Percentiles rank a stretch among this genome's conserved stretches.
These are phyloP conservation scores for Kwoniella newhampshirensis DNA, from an alignment of 768 basidiomycete species.

Conservation along the genomic window DNA sequence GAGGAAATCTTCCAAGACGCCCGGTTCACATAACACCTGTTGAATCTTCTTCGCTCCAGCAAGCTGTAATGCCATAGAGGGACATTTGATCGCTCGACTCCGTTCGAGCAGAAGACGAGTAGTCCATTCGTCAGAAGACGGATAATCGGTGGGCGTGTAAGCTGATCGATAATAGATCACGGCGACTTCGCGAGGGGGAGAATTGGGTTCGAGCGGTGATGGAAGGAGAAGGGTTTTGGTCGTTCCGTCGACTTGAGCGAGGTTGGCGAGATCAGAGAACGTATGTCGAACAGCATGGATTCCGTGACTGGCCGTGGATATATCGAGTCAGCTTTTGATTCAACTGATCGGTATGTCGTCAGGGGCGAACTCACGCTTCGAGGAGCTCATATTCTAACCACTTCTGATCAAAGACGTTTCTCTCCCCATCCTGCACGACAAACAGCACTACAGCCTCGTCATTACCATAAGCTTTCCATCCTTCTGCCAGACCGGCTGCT, in stretches of 20 bases:
- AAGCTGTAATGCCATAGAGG: constrained; percentile 84
- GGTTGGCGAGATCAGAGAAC: constrained; percentile 64
- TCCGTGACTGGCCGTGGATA: constrained; percentile 61
- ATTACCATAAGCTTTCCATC: constrained; percentile 67
- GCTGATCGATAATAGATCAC: constrained; percentile 88
- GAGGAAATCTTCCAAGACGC: constrained; percentile 73
- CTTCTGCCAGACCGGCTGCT: constrained; percentile 72
- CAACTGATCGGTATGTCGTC: too few relatives aligned
- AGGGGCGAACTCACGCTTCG: constrained; percentile 63
- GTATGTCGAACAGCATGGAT: constrained; percentile 76
- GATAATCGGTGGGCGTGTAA: constrained; percentile 80
- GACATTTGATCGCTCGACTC: constrained; percentile 87
- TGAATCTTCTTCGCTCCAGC: constrained; percentile 96
- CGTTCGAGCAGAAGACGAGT: constrained; percentile 77
- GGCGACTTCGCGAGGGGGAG: constrained; percentile 65
- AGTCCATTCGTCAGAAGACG: constrained; percentile 61
- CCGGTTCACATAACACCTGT: constrained; percentile 73
- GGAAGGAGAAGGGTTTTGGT: constrained; percentile 44
- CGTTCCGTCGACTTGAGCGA: constrained; percentile 59
- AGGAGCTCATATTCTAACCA: constrained; percentile 82
- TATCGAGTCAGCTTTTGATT: too few relatives aligned
- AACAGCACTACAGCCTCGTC: constrained; percentile 66
- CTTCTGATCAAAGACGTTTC: constrained; percentile 93
- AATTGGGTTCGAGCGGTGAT: constrained; percentile 53
- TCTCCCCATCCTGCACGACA: constrained; percentile 82